These are phyloP conservation scores for Tuber magnatum DNA, from an alignment of 495 filamentous ascomycete species.

Conservation along the genomic window DNA sequence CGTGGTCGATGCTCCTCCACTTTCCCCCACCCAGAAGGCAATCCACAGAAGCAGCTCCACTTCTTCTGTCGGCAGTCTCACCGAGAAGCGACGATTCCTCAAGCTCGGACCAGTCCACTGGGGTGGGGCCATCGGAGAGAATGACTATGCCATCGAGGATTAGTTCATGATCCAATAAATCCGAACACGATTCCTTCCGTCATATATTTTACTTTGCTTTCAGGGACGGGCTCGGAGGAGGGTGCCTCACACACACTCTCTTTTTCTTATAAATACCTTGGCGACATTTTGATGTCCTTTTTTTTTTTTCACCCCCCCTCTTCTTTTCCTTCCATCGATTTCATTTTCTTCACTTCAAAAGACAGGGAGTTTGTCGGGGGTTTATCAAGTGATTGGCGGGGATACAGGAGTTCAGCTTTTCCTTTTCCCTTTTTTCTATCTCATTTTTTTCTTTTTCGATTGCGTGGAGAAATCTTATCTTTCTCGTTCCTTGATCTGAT, in stretches of 20 bases:
- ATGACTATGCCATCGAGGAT: conserved; percentile 41
- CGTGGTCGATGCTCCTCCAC: conserved; percentile 17
- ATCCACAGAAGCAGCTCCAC: conserved; percentile 32
- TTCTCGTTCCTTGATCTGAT: neutral
- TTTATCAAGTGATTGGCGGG: conserved; percentile 17
- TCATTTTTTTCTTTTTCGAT: conserved; percentile 9
- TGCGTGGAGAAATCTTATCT: neutral
- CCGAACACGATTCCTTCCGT: conserved; percentile 3
- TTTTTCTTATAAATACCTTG: conserved; percentile 26
- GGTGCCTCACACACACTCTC: conserved; percentile 18
- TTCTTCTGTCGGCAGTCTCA: conserved; percentile 33
- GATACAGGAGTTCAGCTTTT: conserved; percentile 38
- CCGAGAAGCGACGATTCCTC: conserved; percentile 40
- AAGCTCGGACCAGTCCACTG: conserved; percentile 41
- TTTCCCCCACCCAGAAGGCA: conserved; percentile 23
- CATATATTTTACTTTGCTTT: conserved; percentile 2
- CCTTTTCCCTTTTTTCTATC: conserved; percentile 6
- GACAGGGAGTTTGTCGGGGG: conserved; percentile 25
- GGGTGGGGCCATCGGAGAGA: conserved; percentile 38
- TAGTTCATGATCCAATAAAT: conserved; percentile 19
- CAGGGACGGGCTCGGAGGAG: conserved; percentile 20
- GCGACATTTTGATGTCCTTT: conserved; percentile 10
- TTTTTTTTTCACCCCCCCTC: neutral
- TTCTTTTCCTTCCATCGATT: neutral
- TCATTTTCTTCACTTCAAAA: neutral